These are phyloP conservation scores for Adiantum capillusveneris DNA, from an alignment of 75 land plant species.

Conservation along the genomic window DNA sequence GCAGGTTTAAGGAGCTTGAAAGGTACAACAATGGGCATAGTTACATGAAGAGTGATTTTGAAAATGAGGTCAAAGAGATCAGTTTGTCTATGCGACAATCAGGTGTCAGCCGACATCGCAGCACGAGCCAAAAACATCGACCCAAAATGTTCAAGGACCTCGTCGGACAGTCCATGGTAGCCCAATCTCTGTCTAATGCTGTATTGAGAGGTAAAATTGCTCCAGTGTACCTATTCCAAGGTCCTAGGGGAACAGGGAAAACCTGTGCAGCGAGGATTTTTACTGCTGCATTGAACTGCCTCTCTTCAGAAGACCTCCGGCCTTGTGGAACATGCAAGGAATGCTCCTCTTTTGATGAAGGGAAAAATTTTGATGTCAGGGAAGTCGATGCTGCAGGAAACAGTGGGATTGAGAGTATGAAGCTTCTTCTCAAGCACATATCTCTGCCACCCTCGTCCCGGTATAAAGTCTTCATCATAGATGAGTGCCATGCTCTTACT, in stretches of 20 bases:
- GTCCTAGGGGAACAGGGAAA: slow-evolving; percentile 44
- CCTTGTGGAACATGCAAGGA: slow-evolving; percentile 30
- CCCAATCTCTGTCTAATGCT: slow-evolving; percentile 29
- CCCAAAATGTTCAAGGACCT: slow-evolving; percentile 31
- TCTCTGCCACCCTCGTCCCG: slow-evolving; percentile 8
- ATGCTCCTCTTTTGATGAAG: slow-evolving; percentile 9
- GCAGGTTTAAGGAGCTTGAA: not conserved
- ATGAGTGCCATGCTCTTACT: slow-evolving; percentile 31
- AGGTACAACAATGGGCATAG: not conserved
- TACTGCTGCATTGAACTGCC: slow-evolving; percentile 27
- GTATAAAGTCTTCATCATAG: slow-evolving; percentile 34
- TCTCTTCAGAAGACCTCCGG: slow-evolving; percentile 5
- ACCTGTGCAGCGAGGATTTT: slow-evolving; percentile 33
- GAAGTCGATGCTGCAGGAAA: slow-evolving; percentile 65
- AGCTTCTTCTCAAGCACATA: slow-evolving; percentile 26
- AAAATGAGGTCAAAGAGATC: not conserved
- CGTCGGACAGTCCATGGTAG: slow-evolving; percentile 32
- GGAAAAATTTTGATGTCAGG: slow-evolving; percentile 15
- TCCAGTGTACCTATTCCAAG: slow-evolving; percentile 37
- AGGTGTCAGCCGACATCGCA: not conserved
- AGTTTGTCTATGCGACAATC: not conserved
- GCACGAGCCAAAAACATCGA: slow-evolving; percentile 34
- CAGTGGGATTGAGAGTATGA: slow-evolving; percentile 42
- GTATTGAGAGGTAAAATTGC: slow-evolving; percentile 24
- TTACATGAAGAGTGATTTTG: not conserved